phyloP scores from a whole-genome alignment of 805 yeast species.

The Yarrowia porcina region DNA sequence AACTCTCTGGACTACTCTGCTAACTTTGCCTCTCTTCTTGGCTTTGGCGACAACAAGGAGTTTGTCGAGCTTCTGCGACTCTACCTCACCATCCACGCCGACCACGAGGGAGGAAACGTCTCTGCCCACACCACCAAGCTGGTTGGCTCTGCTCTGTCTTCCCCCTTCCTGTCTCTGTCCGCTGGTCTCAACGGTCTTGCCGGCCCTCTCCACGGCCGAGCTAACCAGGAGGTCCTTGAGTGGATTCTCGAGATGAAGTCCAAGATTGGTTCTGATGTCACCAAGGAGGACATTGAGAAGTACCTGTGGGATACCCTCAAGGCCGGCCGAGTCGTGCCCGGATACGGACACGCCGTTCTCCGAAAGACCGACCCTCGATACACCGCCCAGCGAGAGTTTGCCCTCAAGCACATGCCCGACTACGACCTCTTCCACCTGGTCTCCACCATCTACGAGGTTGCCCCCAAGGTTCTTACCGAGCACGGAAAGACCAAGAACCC shows the following conservation, averaged over 20 bases:
- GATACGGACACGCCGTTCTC: constrained; percentile 85
- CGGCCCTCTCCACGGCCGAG: constrained; percentile 83
- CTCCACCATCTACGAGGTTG: constrained; percentile 60
- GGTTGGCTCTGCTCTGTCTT: constrained; percentile 77
- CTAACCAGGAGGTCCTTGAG: constrained; percentile 80
- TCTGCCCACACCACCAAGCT: constrained; percentile 79
- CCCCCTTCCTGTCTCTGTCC: constrained; percentile 69
- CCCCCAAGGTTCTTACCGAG: constrained; percentile 68
- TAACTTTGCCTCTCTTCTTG: constrained; percentile 64
- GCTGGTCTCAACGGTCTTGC: constrained; percentile 83
- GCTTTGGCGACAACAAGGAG: constrained; percentile 47
- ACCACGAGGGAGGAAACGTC: constrained; percentile 83
- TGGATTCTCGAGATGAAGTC: constrained; percentile 62
- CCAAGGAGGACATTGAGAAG: constrained; percentile 54
- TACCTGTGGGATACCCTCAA: constrained; percentile 70
- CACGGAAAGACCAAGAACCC: constrained; percentile 88
- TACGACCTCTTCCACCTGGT: constrained; percentile 67
- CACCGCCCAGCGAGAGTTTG: constrained; percentile 69
- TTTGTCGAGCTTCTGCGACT: constrained; percentile 69
- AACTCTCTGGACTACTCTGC: constrained; percentile 64
- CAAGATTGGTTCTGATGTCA: constrained; percentile 36
- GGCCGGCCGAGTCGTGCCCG: constrained; percentile 77
- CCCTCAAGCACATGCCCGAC: constrained; percentile 53
- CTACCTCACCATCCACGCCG: constrained; percentile 72
- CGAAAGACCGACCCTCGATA: constrained; percentile 81